Evolutionary conservation across 2,329 filamentous ascomycete species (phyloP).

Genomic region (Cladosporium sp.): DNA sequence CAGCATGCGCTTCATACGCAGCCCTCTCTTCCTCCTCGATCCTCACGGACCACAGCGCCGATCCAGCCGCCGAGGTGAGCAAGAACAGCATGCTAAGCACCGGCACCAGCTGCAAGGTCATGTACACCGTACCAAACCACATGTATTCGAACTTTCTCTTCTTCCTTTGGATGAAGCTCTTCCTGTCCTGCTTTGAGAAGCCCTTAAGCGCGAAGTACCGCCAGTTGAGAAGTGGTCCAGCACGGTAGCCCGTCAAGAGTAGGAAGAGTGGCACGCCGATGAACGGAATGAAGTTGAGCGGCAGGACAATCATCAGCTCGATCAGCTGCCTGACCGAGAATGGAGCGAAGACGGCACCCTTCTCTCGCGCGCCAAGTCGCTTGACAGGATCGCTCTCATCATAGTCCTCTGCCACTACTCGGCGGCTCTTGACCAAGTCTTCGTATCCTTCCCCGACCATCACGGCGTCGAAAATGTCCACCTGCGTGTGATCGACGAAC

Average conservation of each 20-base stretch:
- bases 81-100: constrained; percentile 92
- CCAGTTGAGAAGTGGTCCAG: constrained; percentile 87
- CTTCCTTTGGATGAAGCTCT: constrained; percentile 64
- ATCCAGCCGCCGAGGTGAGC: constrained; percentile 79
- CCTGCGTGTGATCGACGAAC: constrained; percentile 68
- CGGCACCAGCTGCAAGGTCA: constrained; percentile 84
- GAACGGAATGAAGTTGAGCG: constrained; percentile 84
- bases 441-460: constrained; percentile 72
- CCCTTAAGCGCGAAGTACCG: constrained; percentile 82
- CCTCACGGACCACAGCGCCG: constrained; percentile 68
- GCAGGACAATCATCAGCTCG: constrained; percentile 67
- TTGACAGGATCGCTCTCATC: constrained; percentile 72
- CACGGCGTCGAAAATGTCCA: constrained; percentile 79
- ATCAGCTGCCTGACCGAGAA: constrained; percentile 89
- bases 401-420: constrained; percentile 66
- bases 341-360: constrained; percentile 75
- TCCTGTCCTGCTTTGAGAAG: constrained; percentile 71
- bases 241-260: constrained; percentile 79
- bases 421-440: constrained; percentile 62
- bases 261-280: constrained; percentile 84
- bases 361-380: constrained; percentile 79
- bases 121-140: constrained; percentile 86
- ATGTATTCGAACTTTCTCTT: constrained; percentile 77
- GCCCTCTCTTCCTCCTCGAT: constrained; percentile 16
- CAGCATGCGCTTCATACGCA: constrained; percentile 1